Conservation (phyloP, 441 rosid genomes). For the Euphorbia celastroides region DNA sequence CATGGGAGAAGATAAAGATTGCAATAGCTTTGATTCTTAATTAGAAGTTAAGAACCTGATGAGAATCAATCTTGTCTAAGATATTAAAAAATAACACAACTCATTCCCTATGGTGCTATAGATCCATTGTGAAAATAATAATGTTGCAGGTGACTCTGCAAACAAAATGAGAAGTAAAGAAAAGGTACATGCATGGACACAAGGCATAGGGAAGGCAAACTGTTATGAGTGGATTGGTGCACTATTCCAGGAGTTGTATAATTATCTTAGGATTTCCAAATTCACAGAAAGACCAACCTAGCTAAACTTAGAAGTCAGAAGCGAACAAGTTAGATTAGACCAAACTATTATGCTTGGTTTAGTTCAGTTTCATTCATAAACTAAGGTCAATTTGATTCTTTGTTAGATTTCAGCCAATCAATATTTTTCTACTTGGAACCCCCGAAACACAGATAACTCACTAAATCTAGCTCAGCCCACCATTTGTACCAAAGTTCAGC, state of each 20-base stretch:
- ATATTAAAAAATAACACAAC: not conserved
- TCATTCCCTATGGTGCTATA: not conserved
- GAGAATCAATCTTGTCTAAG: not conserved
- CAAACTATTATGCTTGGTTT: not conserved
- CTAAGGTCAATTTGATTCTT: not conserved
- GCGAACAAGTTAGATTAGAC: not conserved
- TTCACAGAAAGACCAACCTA: not conserved
- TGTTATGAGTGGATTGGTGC: not conserved
- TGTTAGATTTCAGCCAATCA: not conserved
- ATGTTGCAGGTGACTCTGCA: not conserved
- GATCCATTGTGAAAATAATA: not conserved
- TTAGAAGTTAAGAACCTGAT: not conserved
- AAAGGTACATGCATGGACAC: not conserved
- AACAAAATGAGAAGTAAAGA: not conserved
- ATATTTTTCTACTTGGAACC: not conserved
- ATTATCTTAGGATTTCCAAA: not conserved
- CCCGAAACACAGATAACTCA: not conserved
- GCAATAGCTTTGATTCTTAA: not conserved
- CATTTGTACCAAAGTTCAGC: not conserved
- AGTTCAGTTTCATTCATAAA: not conserved
- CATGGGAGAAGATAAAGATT: not conserved
- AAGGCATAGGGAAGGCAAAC: not conserved
- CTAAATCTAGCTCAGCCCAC: not conserved
- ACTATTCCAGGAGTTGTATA: not conserved
- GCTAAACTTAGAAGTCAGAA: not conserved